Percentiles rank a stretch among this genome's conserved stretches.
Evolutionary conservation across 1,139 yeast genomes (phyloP).

Genomic region (Meyerozyma elateridarum): DNA sequence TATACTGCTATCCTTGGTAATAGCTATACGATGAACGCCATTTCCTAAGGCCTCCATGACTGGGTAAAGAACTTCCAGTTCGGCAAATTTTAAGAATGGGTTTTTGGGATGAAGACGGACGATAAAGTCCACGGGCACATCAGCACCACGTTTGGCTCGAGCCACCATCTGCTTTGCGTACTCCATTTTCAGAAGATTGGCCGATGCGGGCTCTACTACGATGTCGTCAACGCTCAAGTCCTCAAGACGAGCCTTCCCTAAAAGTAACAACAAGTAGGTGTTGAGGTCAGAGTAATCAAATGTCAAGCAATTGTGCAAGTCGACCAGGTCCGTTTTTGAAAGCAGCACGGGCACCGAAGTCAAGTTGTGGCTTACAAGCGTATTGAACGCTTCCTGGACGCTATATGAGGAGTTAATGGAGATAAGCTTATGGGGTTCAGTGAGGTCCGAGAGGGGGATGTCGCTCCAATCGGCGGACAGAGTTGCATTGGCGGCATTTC

Average conservation of each 20-base stretch:
- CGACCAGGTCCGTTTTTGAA: constrained; percentile 34
- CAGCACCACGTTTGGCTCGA: constrained; percentile 59
- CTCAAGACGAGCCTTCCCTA: constrained; percentile 53
- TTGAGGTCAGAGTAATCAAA: constrained; percentile 92
- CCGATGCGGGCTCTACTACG: constrained; percentile 14
- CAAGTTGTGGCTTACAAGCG: constrained; percentile 62
- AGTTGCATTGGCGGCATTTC: too few species aligned
- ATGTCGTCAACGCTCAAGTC: constrained; percentile 31
- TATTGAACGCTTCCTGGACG: constrained; percentile 85
- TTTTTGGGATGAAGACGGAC: constrained; percentile 78
- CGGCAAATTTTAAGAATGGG: constrained; percentile 73
- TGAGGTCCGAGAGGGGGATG: constrained; percentile 63
- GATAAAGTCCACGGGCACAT: constrained; percentile 78
- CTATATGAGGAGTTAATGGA: constrained; percentile 58
- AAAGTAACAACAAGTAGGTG: constrained; percentile 70
- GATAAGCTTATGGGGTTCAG: constrained; percentile 74
- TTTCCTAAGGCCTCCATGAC: constrained; percentile 84
- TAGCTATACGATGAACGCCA: constrained; percentile 91
- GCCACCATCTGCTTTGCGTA: constrained; percentile 28
- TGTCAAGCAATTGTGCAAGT: constrained; percentile 60
- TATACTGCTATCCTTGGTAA: constrained; percentile 47
- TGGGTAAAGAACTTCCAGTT: constrained; percentile 59
- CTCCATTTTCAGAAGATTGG: constrained; percentile 13
- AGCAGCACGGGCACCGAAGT: constrained; percentile 79
- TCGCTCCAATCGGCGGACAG: constrained; percentile 60